These are phyloP conservation scores for Trichoderma koningii DNA, from an alignment of 2,329 filamentous ascomycete genomes.

Conservation along the genomic window DNA sequence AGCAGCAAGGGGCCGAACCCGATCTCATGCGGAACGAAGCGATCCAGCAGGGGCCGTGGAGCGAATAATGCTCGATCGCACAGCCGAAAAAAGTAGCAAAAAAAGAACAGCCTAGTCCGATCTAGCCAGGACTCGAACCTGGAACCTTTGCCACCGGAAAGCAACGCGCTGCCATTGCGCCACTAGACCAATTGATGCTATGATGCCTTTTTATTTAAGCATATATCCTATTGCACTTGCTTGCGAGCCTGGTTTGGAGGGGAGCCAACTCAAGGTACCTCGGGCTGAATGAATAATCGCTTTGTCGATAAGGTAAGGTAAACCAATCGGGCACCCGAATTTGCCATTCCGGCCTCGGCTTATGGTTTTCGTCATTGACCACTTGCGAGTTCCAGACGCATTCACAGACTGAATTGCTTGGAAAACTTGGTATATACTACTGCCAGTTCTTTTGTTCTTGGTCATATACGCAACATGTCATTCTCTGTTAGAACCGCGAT, in stretches of 20 bases:
- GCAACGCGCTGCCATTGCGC: constrained; percentile 34
- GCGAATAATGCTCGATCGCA: no score
- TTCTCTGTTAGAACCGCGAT: not conserved
- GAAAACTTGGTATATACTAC: not conserved
- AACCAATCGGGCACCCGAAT: not conserved
- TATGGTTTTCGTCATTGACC: not conserved
- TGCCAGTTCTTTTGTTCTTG: no score
- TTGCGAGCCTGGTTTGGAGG: not conserved
- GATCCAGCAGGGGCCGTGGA: not conserved
- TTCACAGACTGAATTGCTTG: not conserved
- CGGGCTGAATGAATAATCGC: no score
- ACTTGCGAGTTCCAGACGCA: not conserved
- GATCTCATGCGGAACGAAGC: constrained; percentile 1
- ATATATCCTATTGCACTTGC: not conserved
- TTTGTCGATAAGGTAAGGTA: no score
- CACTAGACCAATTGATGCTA: not conserved
- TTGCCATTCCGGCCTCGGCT: not conserved
- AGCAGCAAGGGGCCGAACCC: constrained; percentile 10
- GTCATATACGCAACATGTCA: not conserved
- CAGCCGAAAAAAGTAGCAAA: not conserved
- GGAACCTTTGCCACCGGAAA: constrained; percentile 42
- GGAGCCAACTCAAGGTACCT: no score
- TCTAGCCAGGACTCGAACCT: constrained; percentile 41
- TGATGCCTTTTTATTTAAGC: not conserved
- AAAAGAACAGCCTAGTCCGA: constrained; percentile 27